Percentiles rank a stretch among this genome's conserved stretches.
These are phyloP conservation scores for Podila horticola DNA, from an alignment of 192 early-diverging fungal species.

Conservation along the genomic window DNA sequence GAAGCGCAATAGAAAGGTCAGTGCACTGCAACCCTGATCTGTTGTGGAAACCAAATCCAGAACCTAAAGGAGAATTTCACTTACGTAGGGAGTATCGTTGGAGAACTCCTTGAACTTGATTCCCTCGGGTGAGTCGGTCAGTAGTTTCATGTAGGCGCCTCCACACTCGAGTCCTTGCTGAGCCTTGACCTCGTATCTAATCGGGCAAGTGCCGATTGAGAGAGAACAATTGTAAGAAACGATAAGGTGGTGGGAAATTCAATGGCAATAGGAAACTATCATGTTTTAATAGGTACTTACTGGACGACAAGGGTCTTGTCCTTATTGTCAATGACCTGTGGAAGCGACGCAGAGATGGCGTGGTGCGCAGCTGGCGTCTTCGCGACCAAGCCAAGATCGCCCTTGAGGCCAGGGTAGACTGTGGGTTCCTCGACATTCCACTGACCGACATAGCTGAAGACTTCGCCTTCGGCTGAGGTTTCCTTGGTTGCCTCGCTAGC, in stretches of 20 bases:
- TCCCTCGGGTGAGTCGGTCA: slow-evolving; percentile 68
- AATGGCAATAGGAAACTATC: not conserved
- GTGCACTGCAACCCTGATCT: not conserved
- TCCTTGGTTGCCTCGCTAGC: slow-evolving; percentile 75
- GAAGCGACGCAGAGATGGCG: slow-evolving; percentile 84
- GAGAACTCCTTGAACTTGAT: slow-evolving; percentile 77
- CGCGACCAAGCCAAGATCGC: slow-evolving; percentile 83
- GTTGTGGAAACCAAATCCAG: not conserved
- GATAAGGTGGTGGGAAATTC: not conserved
- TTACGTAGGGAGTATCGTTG: slow-evolving; percentile 87
- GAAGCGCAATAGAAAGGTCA: not conserved
- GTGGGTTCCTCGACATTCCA: slow-evolving; percentile 84
- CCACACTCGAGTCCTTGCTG: slow-evolving; percentile 89
- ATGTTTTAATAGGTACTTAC: slow-evolving; percentile 43
- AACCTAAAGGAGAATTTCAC: not conserved
- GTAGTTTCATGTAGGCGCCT: slow-evolving; percentile 93
- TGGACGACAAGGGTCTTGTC: slow-evolving; percentile 84
- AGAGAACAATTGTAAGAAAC: slow-evolving; percentile 3
- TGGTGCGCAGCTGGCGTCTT: slow-evolving; percentile 86
- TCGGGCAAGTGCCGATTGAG: not conserved
- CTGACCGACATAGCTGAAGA: slow-evolving; percentile 72
- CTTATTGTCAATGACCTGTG: slow-evolving; percentile 75
- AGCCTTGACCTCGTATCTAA: slow-evolving; percentile 87
- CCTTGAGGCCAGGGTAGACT: slow-evolving; percentile 64
- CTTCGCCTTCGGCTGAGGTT: slow-evolving; percentile 78